phyloP scores from a whole-genome alignment of 2,329 filamentous ascomycete genomes.

The Pseudogymnoascus sp. region DNA sequence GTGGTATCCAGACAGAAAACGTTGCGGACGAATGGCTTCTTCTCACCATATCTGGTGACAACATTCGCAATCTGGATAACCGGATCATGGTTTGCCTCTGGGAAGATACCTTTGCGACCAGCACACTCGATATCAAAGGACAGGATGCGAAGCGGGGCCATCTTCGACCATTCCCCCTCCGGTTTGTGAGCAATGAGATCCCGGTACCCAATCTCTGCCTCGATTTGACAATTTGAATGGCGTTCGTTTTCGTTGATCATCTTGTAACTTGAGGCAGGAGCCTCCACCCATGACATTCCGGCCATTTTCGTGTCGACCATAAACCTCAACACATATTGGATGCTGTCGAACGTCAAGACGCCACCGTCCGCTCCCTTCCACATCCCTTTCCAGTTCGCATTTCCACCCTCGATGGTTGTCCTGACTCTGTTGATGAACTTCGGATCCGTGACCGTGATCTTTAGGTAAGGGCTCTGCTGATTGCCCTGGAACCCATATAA shows the following conservation, averaged over 20 bases:
- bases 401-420: conserved; percentile 63
- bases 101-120: conserved; percentile 94
- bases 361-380: conserved; percentile 67
- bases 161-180: conserved; percentile 94
- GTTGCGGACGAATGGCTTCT: conserved; percentile 90
- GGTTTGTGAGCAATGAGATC: conserved; percentile 82
- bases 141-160: conserved; percentile 84
- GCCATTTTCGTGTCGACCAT: conserved; percentile 95
- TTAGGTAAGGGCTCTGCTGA: conserved; percentile 82
- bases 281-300: conserved; percentile 97
- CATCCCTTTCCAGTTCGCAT: conserved; percentile 82
- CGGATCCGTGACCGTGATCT: conserved; percentile 86
- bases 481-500: conserved; percentile 95
- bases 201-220: conserved; percentile 74
- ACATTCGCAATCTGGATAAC: conserved; percentile 98
- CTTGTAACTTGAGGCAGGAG: conserved; percentile 64
- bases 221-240: conserved; percentile 94
- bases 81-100: conserved; percentile 82
- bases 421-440: conserved; percentile 75
- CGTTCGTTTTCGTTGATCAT: conserved; percentile 58
- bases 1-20: conserved; percentile 93
- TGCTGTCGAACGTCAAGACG: conserved; percentile 88
- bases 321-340: conserved; percentile 90
- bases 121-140: conserved; percentile 99
- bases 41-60: conserved; percentile 88